These are phyloP conservation scores for Epichloe scottii DNA, from an alignment of 2,329 filamentous ascomycete species.

Conservation along the genomic window DNA sequence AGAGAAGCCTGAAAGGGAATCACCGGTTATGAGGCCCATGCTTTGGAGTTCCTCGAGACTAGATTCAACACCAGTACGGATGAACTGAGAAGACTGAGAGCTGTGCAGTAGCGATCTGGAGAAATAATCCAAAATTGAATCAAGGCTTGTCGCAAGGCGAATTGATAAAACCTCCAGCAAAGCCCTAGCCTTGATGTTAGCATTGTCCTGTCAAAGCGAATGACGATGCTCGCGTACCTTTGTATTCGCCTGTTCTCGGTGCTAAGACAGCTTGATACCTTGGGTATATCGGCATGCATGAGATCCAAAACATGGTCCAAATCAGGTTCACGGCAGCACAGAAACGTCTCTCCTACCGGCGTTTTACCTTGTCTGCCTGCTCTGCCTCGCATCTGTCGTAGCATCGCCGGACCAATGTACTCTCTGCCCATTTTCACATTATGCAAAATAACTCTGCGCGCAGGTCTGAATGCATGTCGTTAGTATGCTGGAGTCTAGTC, in stretches of 20 bases:
- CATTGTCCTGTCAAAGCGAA: neutral
- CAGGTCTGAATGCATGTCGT: conserved; percentile 28
- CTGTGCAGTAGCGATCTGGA: conserved; percentile 53
- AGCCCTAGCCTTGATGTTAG: conserved; percentile 33
- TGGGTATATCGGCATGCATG: conserved; percentile 59
- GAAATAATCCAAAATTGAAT: conserved; percentile 56
- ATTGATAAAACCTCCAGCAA: conserved; percentile 60
- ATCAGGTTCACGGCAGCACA: conserved; percentile 58
- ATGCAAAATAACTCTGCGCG: conserved; percentile 62
- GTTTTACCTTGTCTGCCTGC: conserved; percentile 71
- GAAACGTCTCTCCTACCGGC: conserved; percentile 63
- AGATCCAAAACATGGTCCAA: conserved; percentile 57
- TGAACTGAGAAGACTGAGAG: conserved; percentile 35
- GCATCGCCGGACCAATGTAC: conserved; percentile 64
- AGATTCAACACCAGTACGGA: conserved; percentile 41
- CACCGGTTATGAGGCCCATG: conserved; percentile 41
- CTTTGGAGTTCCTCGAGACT: conserved; percentile 45
- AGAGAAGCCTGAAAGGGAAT: conserved; percentile 38
- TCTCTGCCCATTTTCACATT: conserved; percentile 66
- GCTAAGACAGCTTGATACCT: conserved; percentile 54
- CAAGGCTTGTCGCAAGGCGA: conserved; percentile 50
- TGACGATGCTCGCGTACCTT: conserved; percentile 28
- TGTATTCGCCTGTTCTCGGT: conserved; percentile 57
- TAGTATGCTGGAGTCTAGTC: neutral
- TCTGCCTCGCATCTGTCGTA: conserved; percentile 69